These are phyloP conservation scores for Xylariaceae sp. DNA, from an alignment of 2,329 filamentous ascomycete species.

Conservation along the genomic window DNA sequence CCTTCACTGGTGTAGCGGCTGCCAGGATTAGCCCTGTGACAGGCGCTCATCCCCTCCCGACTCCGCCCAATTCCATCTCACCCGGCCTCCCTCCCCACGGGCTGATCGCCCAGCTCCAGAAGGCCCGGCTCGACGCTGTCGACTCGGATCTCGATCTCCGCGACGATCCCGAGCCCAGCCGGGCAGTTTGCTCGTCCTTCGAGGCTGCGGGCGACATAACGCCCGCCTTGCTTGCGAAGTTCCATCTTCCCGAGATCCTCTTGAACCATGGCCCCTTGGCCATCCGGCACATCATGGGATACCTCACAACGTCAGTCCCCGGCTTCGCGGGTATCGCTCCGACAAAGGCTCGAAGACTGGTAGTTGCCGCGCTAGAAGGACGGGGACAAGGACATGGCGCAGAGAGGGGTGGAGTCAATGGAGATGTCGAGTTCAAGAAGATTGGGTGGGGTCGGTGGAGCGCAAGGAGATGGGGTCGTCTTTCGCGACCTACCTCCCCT, in stretches of 20 bases:
- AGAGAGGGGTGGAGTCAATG: slow-evolving; percentile 56
- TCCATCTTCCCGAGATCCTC: slow-evolving; percentile 86
- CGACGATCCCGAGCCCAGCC: slow-evolving; percentile 52
- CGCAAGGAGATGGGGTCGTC: slow-evolving; percentile 66
- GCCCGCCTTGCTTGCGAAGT: slow-evolving; percentile 75
- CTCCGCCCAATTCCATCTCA: slow-evolving; percentile 92
- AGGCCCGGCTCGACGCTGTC: slow-evolving; percentile 56
- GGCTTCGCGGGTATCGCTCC: slow-evolving; percentile 86
- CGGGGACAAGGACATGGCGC: slow-evolving; percentile 52
- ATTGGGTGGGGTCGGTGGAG: slow-evolving; percentile 97
- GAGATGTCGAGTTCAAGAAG: slow-evolving; percentile 84
- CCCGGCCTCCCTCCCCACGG: slow-evolving; percentile 79
- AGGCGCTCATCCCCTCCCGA: slow-evolving; percentile 65
- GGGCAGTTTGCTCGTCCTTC: slow-evolving; percentile 43
- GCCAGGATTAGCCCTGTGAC: slow-evolving; percentile 57
- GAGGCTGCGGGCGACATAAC: slow-evolving; percentile 82
- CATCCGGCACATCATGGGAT: slow-evolving; percentile 92
- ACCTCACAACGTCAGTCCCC: slow-evolving; percentile 86
- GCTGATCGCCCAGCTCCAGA: slow-evolving; percentile 62
- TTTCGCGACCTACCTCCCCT: slow-evolving; percentile 39
- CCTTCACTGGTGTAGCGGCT: slow-evolving; percentile 67
- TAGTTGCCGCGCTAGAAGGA: slow-evolving; percentile 87
- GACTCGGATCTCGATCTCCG: slow-evolving; percentile 87
- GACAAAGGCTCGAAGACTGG: slow-evolving; percentile 81
- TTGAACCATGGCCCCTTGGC: slow-evolving; percentile 84